These are phyloP conservation scores for Anthoceros angustus DNA, from an alignment of 225 moss, liverwort and hornwort genomes.

Conservation along the genomic window DNA sequence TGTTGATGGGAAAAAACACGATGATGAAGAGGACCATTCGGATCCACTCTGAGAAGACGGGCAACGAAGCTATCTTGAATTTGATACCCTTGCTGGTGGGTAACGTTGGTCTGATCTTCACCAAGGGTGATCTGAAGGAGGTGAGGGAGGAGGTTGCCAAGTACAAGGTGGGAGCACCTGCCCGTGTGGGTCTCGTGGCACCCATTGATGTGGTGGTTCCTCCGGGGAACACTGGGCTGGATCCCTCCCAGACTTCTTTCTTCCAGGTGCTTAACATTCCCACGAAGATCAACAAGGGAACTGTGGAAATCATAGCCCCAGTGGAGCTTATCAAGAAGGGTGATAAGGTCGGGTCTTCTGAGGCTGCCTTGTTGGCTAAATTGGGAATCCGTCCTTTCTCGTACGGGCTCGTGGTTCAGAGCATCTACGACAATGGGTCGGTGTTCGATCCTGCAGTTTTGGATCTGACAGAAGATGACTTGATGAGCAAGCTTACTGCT, in stretches of 20 bases:
- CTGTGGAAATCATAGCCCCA: conserved; percentile 83
- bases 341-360: conserved; percentile 85
- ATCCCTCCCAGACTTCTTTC: conserved; percentile 84
- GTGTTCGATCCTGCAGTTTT: conserved; percentile 57
- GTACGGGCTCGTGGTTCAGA: conserved; percentile 62
- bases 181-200: conserved; percentile 81
- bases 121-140: conserved; percentile 90
- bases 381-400: conserved; percentile 84
- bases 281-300: conserved; percentile 99
- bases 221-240: conserved; percentile 82
- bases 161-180: conserved; percentile 94
- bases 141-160: conserved; percentile 71
- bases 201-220: conserved; percentile 90
- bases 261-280: conserved; percentile 96
- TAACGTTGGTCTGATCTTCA: conserved; percentile 87
- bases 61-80: conserved; percentile 40
- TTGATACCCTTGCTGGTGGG: conserved; percentile 68
- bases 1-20: conserved; percentile 94
- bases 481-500: conserved; percentile 45
- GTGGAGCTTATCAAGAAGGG: conserved; percentile 83
- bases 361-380: conserved; percentile 74
- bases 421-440: conserved; percentile 83
- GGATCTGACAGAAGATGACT: conserved; percentile 76
- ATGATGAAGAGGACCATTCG: conserved; percentile 97
- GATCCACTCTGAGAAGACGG: conserved; percentile 56